Evolutionary conservation across 106 monocot species (phyloP).

Genomic region (Gastrodia elata): DNA sequence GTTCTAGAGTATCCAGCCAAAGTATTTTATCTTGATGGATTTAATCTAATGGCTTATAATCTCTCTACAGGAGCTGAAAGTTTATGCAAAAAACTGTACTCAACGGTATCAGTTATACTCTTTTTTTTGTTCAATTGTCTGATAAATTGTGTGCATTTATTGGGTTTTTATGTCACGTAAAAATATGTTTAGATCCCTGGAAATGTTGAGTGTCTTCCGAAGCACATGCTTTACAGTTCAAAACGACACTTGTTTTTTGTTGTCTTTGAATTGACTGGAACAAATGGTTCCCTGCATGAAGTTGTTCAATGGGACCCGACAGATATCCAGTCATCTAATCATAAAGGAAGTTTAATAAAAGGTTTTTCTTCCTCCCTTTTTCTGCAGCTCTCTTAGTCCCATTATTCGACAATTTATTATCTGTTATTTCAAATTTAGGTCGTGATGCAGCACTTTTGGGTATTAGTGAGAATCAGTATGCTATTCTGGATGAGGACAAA

Average conservation of each 20-base stretch:
- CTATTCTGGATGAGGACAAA: constrained; percentile 89
- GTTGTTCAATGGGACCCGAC: constrained; percentile 95
- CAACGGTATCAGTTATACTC: constrained; percentile 39
- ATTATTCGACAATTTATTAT: not conserved
- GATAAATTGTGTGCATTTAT: not conserved
- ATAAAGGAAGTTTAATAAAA: constrained; percentile 75
- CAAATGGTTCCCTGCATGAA: constrained; percentile 62
- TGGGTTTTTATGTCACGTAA: constrained; percentile 4
- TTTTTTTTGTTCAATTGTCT: not conserved
- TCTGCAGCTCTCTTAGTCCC: not conserved
- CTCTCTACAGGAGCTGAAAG: constrained; percentile 76
- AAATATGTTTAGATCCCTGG: constrained; percentile 53
- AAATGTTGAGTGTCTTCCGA: constrained; percentile 83
- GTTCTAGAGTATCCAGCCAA: constrained; percentile 77
- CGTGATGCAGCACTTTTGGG: constrained; percentile 87
- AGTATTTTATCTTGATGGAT: constrained; percentile 91
- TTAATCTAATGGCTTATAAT: constrained; percentile 94
- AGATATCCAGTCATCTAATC: constrained; percentile 59
- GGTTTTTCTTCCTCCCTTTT: constrained; percentile 27
- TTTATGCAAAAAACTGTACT: constrained; percentile 86
- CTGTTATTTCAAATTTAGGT: constrained; percentile 34
- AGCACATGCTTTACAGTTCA: constrained; percentile 79
- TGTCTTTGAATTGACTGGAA: constrained; percentile 63
- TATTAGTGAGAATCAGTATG: constrained; percentile 78
- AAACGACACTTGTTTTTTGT: constrained; percentile 90